These are phyloP conservation scores for Aspergillus tamarii DNA, from an alignment of 2,329 filamentous ascomycete genomes.

Conservation along the genomic window DNA sequence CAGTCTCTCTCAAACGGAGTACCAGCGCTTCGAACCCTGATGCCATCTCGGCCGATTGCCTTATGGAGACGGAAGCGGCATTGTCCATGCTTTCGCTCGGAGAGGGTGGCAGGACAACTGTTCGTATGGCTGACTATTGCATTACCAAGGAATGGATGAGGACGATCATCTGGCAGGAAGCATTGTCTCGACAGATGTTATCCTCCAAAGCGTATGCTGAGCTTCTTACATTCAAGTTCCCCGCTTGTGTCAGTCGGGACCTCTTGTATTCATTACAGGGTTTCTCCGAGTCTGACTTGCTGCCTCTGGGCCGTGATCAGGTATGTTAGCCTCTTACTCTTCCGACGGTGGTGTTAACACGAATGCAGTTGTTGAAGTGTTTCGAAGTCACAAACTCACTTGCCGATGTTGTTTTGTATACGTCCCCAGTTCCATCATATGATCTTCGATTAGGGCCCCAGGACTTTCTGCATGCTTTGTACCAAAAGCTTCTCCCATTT, in stretches of 20 bases:
- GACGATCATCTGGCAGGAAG: conserved; percentile 37
- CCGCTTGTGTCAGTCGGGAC: conserved; percentile 28
- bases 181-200: conserved; percentile 28
- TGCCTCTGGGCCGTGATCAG: conserved; percentile 36
- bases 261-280: conserved; percentile 28
- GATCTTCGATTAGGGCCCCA: conserved; percentile 28
- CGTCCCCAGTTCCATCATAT: conserved; percentile 1
- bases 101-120: conserved; percentile 18
- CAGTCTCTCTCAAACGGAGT: conserved; percentile 17
- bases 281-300: conserved; percentile 29
- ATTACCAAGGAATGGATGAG: conserved; percentile 39
- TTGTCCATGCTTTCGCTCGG: conserved; percentile 23
- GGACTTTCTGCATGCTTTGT: conserved; percentile 34
- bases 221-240: conserved; percentile 32
- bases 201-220: conserved; percentile 27
- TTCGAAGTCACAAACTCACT: conserved; percentile 37
- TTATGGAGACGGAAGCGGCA: conserved; percentile 26
- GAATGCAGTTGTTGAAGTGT: conserved; percentile 32
- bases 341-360: neutral
- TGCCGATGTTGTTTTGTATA: conserved; percentile 32
- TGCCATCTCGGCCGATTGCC: conserved; percentile 5
- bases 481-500: conserved; percentile 34
- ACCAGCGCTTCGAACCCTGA: neutral
- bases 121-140: conserved; percentile 31
- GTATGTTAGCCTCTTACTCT: conserved; percentile 17